Base-by-base conservation (phyloP, 495 filamentous ascomycete species). In the Penicillium pancosmium region DNA sequence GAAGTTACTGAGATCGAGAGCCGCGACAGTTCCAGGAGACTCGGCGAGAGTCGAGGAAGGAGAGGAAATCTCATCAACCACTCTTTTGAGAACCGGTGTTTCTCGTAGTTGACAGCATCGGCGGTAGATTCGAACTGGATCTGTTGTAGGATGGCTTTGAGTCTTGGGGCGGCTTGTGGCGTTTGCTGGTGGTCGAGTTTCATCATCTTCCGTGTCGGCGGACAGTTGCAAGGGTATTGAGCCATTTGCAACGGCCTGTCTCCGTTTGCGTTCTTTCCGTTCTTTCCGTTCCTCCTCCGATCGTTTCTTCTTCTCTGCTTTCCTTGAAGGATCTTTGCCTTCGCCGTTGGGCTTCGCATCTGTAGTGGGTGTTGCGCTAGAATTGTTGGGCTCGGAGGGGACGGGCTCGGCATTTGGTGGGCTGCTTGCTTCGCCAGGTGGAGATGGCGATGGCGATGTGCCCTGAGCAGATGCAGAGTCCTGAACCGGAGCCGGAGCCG, bases 41-140 rank as follows among this genome's bases (percentile, higher is more conserved):
- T 85, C 79, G 8, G 78, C 73, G 3, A 86, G 72, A 18, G 77
- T 84, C 23, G 86, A 86, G 8, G 81, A 79, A 36, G 87, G 81
- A 18, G 86, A 83, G n/a, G 82, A 82, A 19, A 98, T 88, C 67
- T 97, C 91, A 57, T 93, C 90, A 15, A 88, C 91, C 36, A 98
- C 88, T 63, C 88, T 90, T 66, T 92, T 92, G 21, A 98, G 78
- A 38, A 96, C 90, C 2, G 90, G 90, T 0, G 92, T 93, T 74
- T 98, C 94, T 60, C 94, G 80, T 23, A 98, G 77, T 66, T 97
- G 93, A 66, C 94, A 98, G 69, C 94, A 98, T 55, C 94, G 84
- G 50, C 92, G 84, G 72, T 98, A 98, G 70, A 98, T 97, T 55
- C 93, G 84, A 9, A 92, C 82, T 6, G 94, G 93, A 68, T 96